Evolutionary conservation across 2,329 filamentous ascomycete genomes (phyloP).

Genomic region (Zopfia rhizophila): DNA sequence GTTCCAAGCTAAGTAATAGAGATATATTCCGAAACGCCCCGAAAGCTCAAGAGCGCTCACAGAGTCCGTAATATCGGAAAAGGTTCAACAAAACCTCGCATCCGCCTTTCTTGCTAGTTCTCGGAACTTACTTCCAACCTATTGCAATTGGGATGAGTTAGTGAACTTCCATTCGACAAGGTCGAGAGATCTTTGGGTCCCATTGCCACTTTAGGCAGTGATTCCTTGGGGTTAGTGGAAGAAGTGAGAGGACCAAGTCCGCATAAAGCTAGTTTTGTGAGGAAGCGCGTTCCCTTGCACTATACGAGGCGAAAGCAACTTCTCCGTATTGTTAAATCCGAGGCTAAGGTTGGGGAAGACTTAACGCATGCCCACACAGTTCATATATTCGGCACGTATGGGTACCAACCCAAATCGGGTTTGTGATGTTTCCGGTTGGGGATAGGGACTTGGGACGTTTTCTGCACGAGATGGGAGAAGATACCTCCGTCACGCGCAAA

Average conservation of each 20-base stretch:
- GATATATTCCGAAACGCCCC: no score
- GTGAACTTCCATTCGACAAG: not conserved
- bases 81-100: no score
- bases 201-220: constrained; percentile 9
- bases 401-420: constrained; percentile 1
- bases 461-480: constrained; percentile 3
- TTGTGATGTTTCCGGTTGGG: constrained; percentile 15
- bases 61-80: no score
- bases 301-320: constrained; percentile 1
- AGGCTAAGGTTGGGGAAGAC: constrained; percentile 8
- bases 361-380: constrained; percentile 15
- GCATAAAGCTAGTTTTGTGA: constrained; percentile 6
- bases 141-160: constrained; percentile 1
- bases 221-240: constrained; percentile 11
- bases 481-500: no score
- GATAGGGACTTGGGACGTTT: constrained; percentile 12
- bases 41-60: no score
- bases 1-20: no score
- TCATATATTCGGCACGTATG: constrained; percentile 13
- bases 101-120: no score
- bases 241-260: constrained; percentile 8
- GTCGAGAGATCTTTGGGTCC: constrained; percentile 2
- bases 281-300: constrained; percentile 13
- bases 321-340: constrained; percentile 11
- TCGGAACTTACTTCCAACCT: no score